Percentiles rank a stretch among this genome's conserved stretches.
phyloP scores from a whole-genome alignment of 441 rosid genomes.

The Geranium incanum region DNA sequence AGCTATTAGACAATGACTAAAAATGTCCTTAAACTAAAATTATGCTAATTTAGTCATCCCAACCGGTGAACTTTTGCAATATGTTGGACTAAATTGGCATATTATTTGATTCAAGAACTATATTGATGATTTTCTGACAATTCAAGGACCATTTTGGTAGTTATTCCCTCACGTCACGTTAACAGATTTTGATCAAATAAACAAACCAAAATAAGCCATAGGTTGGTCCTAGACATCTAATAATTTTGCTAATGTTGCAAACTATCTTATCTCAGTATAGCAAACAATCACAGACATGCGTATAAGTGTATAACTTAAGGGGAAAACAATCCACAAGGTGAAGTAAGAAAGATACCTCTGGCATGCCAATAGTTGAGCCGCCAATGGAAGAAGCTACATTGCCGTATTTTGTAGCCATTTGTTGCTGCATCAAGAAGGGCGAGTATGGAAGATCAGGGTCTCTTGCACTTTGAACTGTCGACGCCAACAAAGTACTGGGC shows the following conservation, averaged over 20 bases:
- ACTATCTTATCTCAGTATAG: neutral
- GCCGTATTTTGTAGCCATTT: conserved; percentile 58
- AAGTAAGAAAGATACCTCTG: conserved; percentile 52
- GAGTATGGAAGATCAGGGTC: conserved; percentile 79
- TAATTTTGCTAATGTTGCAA: neutral
- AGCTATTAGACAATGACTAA: no score
- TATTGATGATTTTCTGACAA: no score
- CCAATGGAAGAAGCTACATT: conserved; percentile 57
- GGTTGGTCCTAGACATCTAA: neutral
- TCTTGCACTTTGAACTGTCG: conserved; percentile 61
- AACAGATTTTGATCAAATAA: neutral
- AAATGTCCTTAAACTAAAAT: no score
- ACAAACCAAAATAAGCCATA: neutral
- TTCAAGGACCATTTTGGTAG: no score
- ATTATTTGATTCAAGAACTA: no score
- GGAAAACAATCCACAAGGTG: neutral
- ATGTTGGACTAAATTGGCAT: no score
- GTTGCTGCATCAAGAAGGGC: conserved; percentile 63
- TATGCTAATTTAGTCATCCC: no score
- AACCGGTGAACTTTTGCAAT: no score
- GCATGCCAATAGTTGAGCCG: conserved; percentile 63
- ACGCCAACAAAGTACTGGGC: conserved; percentile 62
- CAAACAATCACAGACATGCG: neutral
- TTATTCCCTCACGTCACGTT: no score
- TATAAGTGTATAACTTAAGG: neutral